phyloP scores from a whole-genome alignment of 1,139 yeast species.

The Kurtzmaniella quercitrusa region DNA sequence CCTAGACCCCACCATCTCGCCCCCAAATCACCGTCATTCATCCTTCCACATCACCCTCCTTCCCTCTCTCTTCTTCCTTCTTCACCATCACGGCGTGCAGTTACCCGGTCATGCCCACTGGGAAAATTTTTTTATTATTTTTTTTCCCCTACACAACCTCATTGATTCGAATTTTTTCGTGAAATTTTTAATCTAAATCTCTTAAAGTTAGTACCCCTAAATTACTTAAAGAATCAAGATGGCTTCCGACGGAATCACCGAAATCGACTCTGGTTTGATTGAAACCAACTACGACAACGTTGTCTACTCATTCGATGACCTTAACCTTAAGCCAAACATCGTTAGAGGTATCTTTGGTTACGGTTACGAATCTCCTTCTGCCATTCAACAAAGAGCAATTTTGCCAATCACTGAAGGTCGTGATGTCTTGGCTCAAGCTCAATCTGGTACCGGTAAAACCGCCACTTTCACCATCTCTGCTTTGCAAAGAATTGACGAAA shows the following conservation, averaged over 20 bases:
- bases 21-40: no score
- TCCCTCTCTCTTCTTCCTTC: not conserved
- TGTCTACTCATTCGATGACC: slow-evolving; percentile 84
- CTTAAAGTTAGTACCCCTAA: not conserved
- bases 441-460: slow-evolving; percentile 99
- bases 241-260: slow-evolving; percentile 64
- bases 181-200: slow-evolving; percentile 3
- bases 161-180: slow-evolving; percentile 8
- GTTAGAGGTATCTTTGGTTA: slow-evolving; percentile 91
- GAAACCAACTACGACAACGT: slow-evolving; percentile 98
- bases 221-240: slow-evolving; percentile 14
- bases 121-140: slow-evolving; percentile 6
- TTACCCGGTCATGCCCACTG: slow-evolving; percentile 3
- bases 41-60: not conserved
- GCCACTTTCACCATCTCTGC: slow-evolving; percentile 98
- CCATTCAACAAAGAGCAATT: slow-evolving; percentile 98
- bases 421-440: slow-evolving; percentile 98
- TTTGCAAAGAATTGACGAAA: slow-evolving; percentile 85
- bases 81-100: not conserved
- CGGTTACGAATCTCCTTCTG: slow-evolving; percentile 97
- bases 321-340: slow-evolving; percentile 73
- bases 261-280: slow-evolving; percentile 78
- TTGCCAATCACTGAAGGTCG: slow-evolving; percentile 94
- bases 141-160: slow-evolving; percentile 1
- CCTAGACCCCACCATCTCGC: no score